Conservation (phyloP, 352 stramenopile genomes). For the Phytophthora fragariae region DNA sequence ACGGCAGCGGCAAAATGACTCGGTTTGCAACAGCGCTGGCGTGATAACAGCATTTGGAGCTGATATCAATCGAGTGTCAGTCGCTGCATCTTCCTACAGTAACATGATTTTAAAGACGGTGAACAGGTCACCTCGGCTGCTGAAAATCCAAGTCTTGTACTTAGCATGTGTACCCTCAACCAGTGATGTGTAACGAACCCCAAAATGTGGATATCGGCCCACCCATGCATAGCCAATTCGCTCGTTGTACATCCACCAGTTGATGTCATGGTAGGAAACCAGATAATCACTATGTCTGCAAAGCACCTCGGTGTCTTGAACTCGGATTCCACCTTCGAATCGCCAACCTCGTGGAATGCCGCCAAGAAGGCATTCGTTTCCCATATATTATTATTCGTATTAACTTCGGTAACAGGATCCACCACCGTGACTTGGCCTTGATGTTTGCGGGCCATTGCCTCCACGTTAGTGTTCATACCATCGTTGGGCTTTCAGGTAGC, state of each 20-base stretch:
- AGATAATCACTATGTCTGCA: no score
- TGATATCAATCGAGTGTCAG: no score
- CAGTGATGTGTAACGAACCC: neutral
- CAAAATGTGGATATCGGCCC: constrained; percentile 6
- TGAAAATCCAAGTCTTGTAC: constrained; percentile 7
- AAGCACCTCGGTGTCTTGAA: no score
- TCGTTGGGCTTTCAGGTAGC: no score
- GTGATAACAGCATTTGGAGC: no score
- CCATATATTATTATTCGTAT: constrained; percentile 1
- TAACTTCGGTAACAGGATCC: neutral
- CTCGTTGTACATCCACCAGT: constrained; percentile 7
- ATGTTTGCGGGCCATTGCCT: neutral
- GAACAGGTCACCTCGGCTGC: no score
- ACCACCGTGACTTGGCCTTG: constrained; percentile 1
- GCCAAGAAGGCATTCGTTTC: neutral
- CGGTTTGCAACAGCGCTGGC: neutral
- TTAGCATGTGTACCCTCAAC: constrained; percentile 11
- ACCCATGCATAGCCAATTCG: constrained; percentile 1
- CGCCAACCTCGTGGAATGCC: no score
- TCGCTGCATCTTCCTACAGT: no score
- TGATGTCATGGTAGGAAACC: neutral
- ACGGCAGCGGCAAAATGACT: neutral
- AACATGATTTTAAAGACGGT: no score
- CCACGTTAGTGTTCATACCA: constrained; percentile 1
- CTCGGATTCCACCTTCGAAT: no score